phyloP scores from a whole-genome alignment of 495 filamentous ascomycete species.

The Lasiosphaeris hirsuta region DNA sequence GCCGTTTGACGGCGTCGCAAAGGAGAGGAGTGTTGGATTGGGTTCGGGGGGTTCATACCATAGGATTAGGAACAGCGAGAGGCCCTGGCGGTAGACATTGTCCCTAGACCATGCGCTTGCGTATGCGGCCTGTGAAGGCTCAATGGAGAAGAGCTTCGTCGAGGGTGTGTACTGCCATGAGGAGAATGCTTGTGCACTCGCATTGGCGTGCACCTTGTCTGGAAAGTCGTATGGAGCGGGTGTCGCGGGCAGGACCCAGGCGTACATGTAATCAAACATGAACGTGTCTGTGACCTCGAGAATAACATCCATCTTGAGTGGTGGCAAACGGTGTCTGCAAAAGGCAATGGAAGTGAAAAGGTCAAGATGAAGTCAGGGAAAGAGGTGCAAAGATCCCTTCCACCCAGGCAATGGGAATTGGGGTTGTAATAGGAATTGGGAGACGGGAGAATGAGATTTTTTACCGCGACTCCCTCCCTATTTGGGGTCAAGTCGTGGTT shows the following conservation, averaged over 20 bases:
- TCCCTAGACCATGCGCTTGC: conserved; percentile 76
- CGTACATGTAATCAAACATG: conserved; percentile 78
- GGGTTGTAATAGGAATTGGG: no score
- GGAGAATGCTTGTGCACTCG: conserved; percentile 35
- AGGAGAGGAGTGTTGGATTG: not conserved
- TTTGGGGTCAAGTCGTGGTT: no score
- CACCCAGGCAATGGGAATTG: no score
- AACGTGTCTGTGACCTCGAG: conserved; percentile 84
- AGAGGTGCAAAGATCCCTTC: not conserved
- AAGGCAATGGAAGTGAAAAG: not conserved
- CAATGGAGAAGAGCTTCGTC: conserved; percentile 65
- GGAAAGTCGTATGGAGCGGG: conserved; percentile 46
- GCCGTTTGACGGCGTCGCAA: not conserved
- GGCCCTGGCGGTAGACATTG: conserved; percentile 72
- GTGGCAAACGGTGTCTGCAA: not conserved
- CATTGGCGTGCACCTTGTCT: conserved; percentile 35
- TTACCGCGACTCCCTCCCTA: no score
- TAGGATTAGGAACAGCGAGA: conserved; percentile 77
- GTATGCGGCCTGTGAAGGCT: conserved; percentile 75
- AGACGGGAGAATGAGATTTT: no score
- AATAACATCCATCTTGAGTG: conserved; percentile 77
- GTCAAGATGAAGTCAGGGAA: not conserved
- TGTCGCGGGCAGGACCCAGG: conserved; percentile 61
- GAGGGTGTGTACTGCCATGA: conserved; percentile 65
- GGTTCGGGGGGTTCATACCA: conserved; percentile 58